These are phyloP conservation scores for Pleurotus eryngii DNA, from an alignment of 768 basidiomycete species.

Conservation along the genomic window DNA sequence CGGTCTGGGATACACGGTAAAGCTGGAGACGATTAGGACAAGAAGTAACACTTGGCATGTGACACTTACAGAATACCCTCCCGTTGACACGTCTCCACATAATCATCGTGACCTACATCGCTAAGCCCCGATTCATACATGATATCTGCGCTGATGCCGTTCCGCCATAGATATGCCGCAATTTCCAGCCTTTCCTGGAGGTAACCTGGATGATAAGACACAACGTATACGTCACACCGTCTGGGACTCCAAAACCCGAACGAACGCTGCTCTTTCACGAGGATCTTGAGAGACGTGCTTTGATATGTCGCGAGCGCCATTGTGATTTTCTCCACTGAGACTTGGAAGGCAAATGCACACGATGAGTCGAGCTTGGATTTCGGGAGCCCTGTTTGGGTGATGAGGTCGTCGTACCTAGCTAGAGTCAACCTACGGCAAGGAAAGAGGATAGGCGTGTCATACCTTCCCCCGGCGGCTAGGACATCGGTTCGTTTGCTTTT, in stretches of 20 bases:
- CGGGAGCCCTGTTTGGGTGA: slow-evolving; percentile 54
- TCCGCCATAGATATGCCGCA: slow-evolving; percentile 72
- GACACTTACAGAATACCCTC: slow-evolving; percentile 78
- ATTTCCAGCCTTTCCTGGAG: slow-evolving; percentile 78
- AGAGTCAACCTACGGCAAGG: background rate
- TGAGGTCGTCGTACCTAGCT: slow-evolving; percentile 69
- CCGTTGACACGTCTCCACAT: slow-evolving; percentile 64
- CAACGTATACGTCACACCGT: slow-evolving; percentile 82
- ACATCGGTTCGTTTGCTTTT: slow-evolving; percentile 65
- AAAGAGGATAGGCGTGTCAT: slow-evolving; percentile 12
- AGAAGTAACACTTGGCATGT: background rate
- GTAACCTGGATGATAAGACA: slow-evolving; percentile 73
- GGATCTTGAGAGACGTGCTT: slow-evolving; percentile 59
- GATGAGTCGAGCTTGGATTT: slow-evolving; percentile 51
- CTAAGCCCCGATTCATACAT: slow-evolving; percentile 79
- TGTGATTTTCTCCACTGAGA: slow-evolving; percentile 77
- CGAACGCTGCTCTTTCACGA: slow-evolving; percentile 76
- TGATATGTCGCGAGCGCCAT: slow-evolving; percentile 68
- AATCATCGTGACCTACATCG: slow-evolving; percentile 60
- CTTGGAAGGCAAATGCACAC: slow-evolving; percentile 73
- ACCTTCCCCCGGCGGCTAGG: slow-evolving; percentile 83
- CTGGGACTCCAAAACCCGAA: slow-evolving; percentile 91
- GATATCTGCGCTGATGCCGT: slow-evolving; percentile 81
- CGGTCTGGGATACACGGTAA: slow-evolving; percentile 47
- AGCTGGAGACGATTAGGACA: slow-evolving; percentile 19